Conservation (phyloP, 2,329 filamentous ascomycete species). For the Colletotrichum spinosum region DNA sequence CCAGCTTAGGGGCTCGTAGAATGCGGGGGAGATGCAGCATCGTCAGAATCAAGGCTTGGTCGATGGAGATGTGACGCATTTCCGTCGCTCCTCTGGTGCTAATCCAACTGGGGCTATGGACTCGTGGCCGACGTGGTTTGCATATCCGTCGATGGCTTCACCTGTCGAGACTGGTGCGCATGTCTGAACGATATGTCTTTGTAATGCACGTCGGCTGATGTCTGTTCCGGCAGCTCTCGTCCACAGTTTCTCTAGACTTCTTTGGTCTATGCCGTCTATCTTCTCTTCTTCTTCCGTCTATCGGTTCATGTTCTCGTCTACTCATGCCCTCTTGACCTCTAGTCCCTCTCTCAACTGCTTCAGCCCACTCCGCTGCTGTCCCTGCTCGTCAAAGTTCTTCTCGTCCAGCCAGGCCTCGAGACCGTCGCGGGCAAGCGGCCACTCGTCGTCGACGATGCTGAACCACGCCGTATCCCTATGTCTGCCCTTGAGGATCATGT, state of each 20-base stretch:
- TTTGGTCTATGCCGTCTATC: background rate
- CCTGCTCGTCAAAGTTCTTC: conserved; percentile 66
- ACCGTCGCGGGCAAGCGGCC: conserved; percentile 58
- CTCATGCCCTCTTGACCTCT: background rate
- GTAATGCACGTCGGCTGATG: no score
- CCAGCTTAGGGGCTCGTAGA: background rate
- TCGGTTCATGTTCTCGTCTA: background rate
- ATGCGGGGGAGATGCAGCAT: conserved; percentile 21
- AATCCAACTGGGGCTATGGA: background rate
- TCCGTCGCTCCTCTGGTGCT: background rate
- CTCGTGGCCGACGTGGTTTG: background rate
- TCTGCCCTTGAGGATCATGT: conserved; percentile 69
- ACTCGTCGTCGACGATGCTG: conserved; percentile 69
- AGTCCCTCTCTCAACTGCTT: conserved; percentile 45
- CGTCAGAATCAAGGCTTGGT: conserved; percentile 1
- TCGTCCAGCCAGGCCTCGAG: conserved; percentile 66
- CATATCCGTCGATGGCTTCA: conserved; percentile 14
- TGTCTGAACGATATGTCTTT: no score
- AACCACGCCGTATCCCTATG: conserved; percentile 71
- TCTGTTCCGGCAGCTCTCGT: no score
- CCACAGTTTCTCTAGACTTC: no score
- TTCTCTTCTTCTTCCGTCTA: background rate
- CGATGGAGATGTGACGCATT: background rate
- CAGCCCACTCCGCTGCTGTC: conserved; percentile 61
- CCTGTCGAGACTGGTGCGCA: background rate